Evolutionary conservation across 2,329 filamentous ascomycete genomes (phyloP).

Genomic region (Ophiostoma novo-ulmi): DNA sequence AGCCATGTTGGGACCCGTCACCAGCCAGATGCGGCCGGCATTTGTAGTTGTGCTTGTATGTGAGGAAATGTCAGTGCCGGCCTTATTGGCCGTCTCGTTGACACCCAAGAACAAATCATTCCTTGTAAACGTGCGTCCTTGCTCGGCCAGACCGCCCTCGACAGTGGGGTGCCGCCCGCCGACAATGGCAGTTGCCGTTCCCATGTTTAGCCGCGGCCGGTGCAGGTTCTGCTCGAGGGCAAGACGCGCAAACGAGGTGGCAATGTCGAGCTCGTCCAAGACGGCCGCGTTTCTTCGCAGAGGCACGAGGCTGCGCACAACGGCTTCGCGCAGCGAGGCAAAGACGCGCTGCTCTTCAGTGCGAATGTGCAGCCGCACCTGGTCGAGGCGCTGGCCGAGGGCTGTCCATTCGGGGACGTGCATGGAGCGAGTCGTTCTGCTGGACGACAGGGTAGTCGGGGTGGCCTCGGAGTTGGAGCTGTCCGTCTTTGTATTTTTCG

Average conservation of each 20-base stretch:
- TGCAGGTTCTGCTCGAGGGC: conserved; percentile 69
- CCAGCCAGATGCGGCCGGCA: conserved; percentile 60
- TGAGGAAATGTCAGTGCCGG: background rate
- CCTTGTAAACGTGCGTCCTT: conserved; percentile 58
- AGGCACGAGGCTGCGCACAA: conserved; percentile 76
- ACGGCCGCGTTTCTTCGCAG: conserved; percentile 86
- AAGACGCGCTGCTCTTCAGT: conserved; percentile 81
- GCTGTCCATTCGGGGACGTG: conserved; percentile 78
- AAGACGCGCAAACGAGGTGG: conserved; percentile 75
- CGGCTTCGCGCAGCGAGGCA: conserved; percentile 63
- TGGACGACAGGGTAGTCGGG: conserved; percentile 63
- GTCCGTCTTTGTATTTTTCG: background rate
- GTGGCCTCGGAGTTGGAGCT: conserved; percentile 27
- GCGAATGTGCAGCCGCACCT: conserved; percentile 69
- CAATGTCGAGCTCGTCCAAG: conserved; percentile 87
- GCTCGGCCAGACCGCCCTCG: conserved; percentile 70
- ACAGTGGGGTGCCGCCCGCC: conserved; percentile 91
- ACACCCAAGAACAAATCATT: conserved; percentile 59
- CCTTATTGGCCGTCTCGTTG: conserved; percentile 28
- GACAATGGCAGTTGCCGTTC: conserved; percentile 66
- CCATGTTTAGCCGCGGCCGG: conserved; percentile 65
- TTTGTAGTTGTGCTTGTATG: conserved; percentile 34
- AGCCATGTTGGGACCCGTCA: conserved; percentile 94
- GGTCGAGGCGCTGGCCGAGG: conserved; percentile 74
- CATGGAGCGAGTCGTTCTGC: conserved; percentile 79